Conservation (phyloP, 2,329 filamentous ascomycete species). For the Fusarium succisae region DNA sequence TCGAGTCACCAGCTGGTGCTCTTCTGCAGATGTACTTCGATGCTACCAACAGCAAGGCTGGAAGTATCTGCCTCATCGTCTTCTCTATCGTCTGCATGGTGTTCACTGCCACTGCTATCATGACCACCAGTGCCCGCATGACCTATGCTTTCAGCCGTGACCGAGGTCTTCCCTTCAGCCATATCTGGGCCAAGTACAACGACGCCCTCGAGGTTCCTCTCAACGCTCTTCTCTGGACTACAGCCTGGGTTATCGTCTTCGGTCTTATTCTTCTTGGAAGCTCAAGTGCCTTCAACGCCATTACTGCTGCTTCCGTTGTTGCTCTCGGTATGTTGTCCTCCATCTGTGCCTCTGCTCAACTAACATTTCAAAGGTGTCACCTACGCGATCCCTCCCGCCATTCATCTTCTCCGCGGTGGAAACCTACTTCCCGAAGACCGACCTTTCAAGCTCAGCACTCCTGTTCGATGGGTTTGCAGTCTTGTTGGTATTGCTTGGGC, state of each 20-base stretch:
- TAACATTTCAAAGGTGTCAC: slow-evolving; percentile 56
- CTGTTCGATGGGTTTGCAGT: slow-evolving; percentile 51
- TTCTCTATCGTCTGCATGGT: slow-evolving; percentile 73
- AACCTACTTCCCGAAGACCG: slow-evolving; percentile 67
- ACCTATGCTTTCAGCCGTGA: slow-evolving; percentile 73
- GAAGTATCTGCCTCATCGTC: slow-evolving; percentile 71
- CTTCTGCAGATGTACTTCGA: slow-evolving; percentile 72
- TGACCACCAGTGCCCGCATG: slow-evolving; percentile 74
- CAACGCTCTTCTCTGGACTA: slow-evolving; percentile 71
- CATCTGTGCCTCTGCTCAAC: slow-evolving; percentile 37
- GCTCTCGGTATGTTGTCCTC: slow-evolving; percentile 58
- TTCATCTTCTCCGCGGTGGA: slow-evolving; percentile 74
- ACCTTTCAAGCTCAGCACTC: slow-evolving; percentile 50
- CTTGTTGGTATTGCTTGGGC: slow-evolving; percentile 69
- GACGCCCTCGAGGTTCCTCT: slow-evolving; percentile 70
- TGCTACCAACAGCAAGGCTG: slow-evolving; percentile 69
- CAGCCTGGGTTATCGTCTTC: slow-evolving; percentile 71
- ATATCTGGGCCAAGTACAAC: slow-evolving; percentile 69
- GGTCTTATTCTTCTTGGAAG: slow-evolving; percentile 77
- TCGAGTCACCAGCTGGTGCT: slow-evolving; percentile 64
- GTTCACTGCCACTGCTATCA: slow-evolving; percentile 70
- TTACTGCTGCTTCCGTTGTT: slow-evolving; percentile 77
- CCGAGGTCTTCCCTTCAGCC: slow-evolving; percentile 72
- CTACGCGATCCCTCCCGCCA: slow-evolving; percentile 77
- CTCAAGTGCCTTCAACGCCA: slow-evolving; percentile 74